Conservation (phyloP, 331 rosid species). For the Stylosanthes scabra region DNA sequence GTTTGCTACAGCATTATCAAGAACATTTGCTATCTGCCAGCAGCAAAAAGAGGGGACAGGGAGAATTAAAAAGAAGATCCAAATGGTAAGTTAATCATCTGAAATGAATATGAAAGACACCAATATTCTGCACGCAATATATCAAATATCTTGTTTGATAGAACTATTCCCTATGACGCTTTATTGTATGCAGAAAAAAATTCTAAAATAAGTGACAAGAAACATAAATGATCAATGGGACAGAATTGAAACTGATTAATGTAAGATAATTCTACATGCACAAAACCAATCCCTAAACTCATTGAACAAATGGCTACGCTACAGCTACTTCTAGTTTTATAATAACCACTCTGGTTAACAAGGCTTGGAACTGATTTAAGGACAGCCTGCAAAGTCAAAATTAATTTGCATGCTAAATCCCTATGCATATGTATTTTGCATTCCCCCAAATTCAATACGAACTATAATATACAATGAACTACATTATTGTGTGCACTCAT, state of each 20-base stretch:
- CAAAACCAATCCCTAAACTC: not conserved
- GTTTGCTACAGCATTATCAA: constrained; percentile 69
- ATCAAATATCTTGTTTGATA: constrained; percentile 5
- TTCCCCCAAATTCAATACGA: not conserved
- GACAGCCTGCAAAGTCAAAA: not conserved
- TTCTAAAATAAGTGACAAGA: not conserved
- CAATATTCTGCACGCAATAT: constrained; percentile 13
- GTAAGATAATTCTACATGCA: constrained; percentile 5
- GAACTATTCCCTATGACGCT: constrained; percentile 6
- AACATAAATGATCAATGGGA: not conserved
- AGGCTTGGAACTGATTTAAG: not conserved
- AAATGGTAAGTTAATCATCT: constrained; percentile 21
- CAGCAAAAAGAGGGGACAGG: not conserved
- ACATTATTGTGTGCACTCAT: constrained; percentile 13
- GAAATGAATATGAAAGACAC: constrained; percentile 17
- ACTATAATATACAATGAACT: not conserved
- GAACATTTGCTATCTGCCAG: constrained; percentile 79
- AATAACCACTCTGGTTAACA: not conserved
- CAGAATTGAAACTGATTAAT: constrained; percentile 15
- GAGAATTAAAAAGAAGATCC: not conserved
- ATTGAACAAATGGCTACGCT: not conserved
- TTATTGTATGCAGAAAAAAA: not conserved
- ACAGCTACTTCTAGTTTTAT: constrained; percentile 4
- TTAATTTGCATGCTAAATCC: not conserved
- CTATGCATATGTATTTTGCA: not conserved